These are phyloP conservation scores for Lachancea cidri DNA, from an alignment of 805 yeast species.

Conservation along the genomic window DNA sequence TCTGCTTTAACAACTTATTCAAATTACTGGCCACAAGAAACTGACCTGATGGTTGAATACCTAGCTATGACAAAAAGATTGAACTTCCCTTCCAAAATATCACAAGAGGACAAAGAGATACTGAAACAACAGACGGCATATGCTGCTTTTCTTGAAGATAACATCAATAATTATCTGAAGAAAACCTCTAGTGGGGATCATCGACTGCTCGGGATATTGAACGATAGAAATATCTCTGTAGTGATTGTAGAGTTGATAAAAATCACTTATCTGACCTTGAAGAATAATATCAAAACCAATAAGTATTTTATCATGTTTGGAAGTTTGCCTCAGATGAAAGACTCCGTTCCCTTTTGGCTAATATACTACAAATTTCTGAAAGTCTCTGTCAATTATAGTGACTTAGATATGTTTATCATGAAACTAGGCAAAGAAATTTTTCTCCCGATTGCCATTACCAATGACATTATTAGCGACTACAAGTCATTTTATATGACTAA, in stretches of 20 bases:
- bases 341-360: slow-evolving; percentile 51
- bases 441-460: slow-evolving; percentile 45
- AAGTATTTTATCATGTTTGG: slow-evolving; percentile 28
- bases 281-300: slow-evolving; percentile 31
- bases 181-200: slow-evolving; percentile 15
- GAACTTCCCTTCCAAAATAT: slow-evolving; percentile 17
- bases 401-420: slow-evolving; percentile 41
- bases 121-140: slow-evolving; percentile 20
- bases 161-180: slow-evolving; percentile 21
- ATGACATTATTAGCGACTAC: slow-evolving; percentile 37
- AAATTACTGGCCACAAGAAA: slow-evolving; percentile 17
- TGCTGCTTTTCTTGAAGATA: slow-evolving; percentile 21
- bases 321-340: slow-evolving; percentile 28
- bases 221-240: slow-evolving; percentile 38
- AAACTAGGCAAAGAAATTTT: slow-evolving; percentile 41
- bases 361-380: slow-evolving; percentile 52
- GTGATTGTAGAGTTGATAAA: slow-evolving; percentile 35
- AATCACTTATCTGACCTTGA: slow-evolving; percentile 25
- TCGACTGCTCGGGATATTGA: slow-evolving; percentile 33
- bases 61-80: slow-evolving; percentile 19
- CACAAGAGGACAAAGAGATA: slow-evolving; percentile 19
- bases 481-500: slow-evolving; percentile 33
- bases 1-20: slow-evolving; percentile 13
- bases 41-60: slow-evolving; percentile 17
- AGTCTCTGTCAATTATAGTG: slow-evolving; percentile 38